Conservation (phyloP, 129 eudicot species). For the Calendula officinalis region DNA sequence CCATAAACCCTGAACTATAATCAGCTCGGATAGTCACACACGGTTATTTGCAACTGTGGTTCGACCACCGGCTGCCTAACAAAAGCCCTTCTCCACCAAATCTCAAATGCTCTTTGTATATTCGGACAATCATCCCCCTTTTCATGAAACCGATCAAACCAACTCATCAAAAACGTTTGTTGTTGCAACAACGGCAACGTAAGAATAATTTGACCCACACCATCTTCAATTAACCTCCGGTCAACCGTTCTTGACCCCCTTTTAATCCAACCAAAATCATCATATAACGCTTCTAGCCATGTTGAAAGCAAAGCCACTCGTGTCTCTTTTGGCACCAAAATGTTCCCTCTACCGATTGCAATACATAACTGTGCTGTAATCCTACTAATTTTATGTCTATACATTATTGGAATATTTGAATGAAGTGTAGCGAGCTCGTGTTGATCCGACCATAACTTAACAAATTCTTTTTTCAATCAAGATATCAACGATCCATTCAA, state of each 20-base stretch:
- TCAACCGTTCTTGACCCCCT: conserved; percentile 54
- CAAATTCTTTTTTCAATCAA: conserved; percentile 65
- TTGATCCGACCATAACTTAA: conserved; percentile 80
- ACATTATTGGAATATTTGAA: conserved; percentile 71
- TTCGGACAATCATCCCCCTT: conserved; percentile 94
- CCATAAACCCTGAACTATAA: conserved; percentile 3
- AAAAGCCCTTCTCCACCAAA: conserved; percentile 96
- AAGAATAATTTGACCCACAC: conserved; percentile 68
- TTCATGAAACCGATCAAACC: conserved; percentile 85
- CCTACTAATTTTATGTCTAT: conserved; percentile 84
- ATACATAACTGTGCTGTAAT: conserved; percentile 83
- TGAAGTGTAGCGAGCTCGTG: conserved; percentile 82
- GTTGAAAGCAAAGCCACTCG: conserved; percentile 63
- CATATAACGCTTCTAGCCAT: conserved; percentile 92
- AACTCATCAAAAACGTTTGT: conserved; percentile 61
- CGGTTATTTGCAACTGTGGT: conserved; percentile 68
- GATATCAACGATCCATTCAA: conserved; percentile 85
- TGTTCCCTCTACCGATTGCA: conserved; percentile 71
- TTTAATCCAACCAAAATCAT: conserved; percentile 89
- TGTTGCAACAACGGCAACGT: conserved; percentile 73
- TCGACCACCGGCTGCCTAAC: conserved; percentile 61
- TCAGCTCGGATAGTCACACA: conserved; percentile 66
- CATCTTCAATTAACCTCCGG: conserved; percentile 77
- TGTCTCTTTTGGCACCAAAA: conserved; percentile 74
- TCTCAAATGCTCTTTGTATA: conserved; percentile 81